Percentiles rank a stretch among this genome's conserved stretches.
phyloP scores from a whole-genome alignment of 208 protist genomes.

The Acanthamoeba lenticulata region DNA sequence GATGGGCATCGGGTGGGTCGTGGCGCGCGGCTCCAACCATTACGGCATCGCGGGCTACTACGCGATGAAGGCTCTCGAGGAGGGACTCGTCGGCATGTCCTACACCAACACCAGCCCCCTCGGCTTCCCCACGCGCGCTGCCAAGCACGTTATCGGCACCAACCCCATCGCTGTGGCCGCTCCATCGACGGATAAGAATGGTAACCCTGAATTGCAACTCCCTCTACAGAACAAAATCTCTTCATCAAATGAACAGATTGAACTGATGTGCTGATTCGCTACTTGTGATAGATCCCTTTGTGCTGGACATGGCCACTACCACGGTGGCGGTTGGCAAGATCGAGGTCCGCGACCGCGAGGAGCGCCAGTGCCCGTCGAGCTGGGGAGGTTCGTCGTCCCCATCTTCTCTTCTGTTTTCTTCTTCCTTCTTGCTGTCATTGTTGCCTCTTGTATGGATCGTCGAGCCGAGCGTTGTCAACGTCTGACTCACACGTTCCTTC shows the following conservation, averaged over 20 bases:
- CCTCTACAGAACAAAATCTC: not conserved
- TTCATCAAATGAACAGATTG: not conserved
- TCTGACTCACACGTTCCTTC: not conserved
- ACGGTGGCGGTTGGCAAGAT: conserved; percentile 76
- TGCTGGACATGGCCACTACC: conserved; percentile 77
- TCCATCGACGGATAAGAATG: conserved; percentile 75
- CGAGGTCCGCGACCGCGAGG: conserved; percentile 71
- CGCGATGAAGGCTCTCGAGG: conserved; percentile 60
- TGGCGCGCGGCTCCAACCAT: conserved; percentile 77
- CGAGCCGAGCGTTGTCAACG: too few relatives aligned
- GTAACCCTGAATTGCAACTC: not conserved
- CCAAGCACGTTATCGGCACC: conserved; percentile 76
- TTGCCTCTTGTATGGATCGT: too few relatives aligned
- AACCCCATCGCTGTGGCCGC: conserved; percentile 77
- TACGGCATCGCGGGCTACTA: conserved; percentile 82
- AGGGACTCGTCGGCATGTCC: conserved; percentile 73
- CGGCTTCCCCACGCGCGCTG: conserved; percentile 70
- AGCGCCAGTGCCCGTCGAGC: conserved; percentile 56
- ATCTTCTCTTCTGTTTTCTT: not conserved
- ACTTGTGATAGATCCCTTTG: conserved; percentile 68
- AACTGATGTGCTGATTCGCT: not conserved
- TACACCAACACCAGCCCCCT: conserved; percentile 79
- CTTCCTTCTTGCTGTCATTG: not conserved
- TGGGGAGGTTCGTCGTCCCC: conserved; percentile 62
- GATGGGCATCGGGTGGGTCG: conserved; percentile 72